phyloP scores from a whole-genome alignment of 2,329 filamentous ascomycete genomes.

The Bipolaris cookei region DNA sequence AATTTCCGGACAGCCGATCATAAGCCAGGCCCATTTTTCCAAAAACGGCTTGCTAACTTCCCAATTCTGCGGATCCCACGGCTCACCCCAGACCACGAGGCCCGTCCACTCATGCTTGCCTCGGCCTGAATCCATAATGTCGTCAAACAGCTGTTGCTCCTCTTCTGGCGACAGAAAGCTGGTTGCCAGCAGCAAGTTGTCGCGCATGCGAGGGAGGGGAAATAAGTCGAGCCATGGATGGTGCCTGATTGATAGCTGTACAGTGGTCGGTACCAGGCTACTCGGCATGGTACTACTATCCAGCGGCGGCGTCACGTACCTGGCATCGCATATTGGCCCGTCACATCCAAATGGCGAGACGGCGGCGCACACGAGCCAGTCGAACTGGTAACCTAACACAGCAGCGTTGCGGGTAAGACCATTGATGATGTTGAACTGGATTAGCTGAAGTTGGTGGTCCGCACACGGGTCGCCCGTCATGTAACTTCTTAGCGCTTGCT shows the following conservation, averaged over 20 bases:
- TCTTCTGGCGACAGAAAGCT: constrained; percentile 35
- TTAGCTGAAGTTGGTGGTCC: constrained; percentile 20
- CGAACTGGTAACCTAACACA: constrained; percentile 17
- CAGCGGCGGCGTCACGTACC: constrained; percentile 8
- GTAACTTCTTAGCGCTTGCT: constrained; percentile 28
- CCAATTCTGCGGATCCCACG: constrained; percentile 56
- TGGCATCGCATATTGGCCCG: neutral
- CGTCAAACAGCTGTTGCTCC: constrained; percentile 29
- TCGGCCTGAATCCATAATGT: constrained; percentile 19
- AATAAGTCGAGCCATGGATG: constrained; percentile 53
- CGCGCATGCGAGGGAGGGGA: constrained; percentile 48
- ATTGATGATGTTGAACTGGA: constrained; percentile 21
- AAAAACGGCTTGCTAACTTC: constrained; percentile 56
- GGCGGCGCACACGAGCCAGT: constrained; percentile 15
- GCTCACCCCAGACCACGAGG: constrained; percentile 59
- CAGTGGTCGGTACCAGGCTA: neutral
- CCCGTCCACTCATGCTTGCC: constrained; percentile 3
- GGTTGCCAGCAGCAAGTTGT: constrained; percentile 49
- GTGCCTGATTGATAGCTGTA: constrained; percentile 49
- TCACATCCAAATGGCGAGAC: constrained; percentile 22
- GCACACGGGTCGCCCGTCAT: constrained; percentile 20
- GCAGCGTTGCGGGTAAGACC: constrained; percentile 19
- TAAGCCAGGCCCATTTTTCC: constrained; percentile 54
- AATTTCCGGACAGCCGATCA: constrained; percentile 50
- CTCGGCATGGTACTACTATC: neutral